Evolutionary conservation across 2,329 filamentous ascomycete species (phyloP).

Genomic region (Colletotrichum lindemuthianum): DNA sequence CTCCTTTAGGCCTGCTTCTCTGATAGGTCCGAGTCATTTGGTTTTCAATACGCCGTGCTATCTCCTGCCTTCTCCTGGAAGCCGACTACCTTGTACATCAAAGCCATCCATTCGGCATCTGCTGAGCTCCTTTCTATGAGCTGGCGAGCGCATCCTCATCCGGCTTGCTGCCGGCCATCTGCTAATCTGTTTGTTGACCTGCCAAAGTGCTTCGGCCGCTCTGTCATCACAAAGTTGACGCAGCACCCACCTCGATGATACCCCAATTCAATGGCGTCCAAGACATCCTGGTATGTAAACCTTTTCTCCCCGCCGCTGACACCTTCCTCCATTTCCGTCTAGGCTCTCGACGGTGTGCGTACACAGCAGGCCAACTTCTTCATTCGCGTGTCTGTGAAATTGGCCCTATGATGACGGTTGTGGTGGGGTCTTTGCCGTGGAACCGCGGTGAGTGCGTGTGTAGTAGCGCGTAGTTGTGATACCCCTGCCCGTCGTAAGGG

Average conservation of each 20-base stretch:
- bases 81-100: neutral
- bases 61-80: conserved; percentile 3
- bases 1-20: conserved; percentile 27
- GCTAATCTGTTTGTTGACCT: conserved; percentile 6
- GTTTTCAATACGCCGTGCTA: conserved; percentile 30
- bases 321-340: neutral
- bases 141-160: neutral
- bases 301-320: conserved; percentile 15
- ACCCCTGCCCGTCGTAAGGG: conserved; percentile 9
- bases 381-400: no score
- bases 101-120: neutral
- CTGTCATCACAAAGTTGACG: conserved; percentile 17
- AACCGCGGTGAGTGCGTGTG: neutral
- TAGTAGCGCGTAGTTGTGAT: neutral
- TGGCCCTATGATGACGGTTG: neutral
- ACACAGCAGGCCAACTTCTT: no score
- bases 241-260: conserved; percentile 24
- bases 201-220: conserved; percentile 12
- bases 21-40: conserved; percentile 38
- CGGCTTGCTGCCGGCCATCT: neutral
- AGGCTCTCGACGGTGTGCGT: neutral
- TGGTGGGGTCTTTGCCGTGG: neutral
- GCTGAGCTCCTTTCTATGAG: neutral
- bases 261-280: conserved; percentile 26
- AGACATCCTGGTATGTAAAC: conserved; percentile 22